A percentile compares a stretch with the other conserved stretches of the same genome.
Conservation (phyloP, 1,284 basidiomycete genomes). For the Ustilago loliicola region DNA sequence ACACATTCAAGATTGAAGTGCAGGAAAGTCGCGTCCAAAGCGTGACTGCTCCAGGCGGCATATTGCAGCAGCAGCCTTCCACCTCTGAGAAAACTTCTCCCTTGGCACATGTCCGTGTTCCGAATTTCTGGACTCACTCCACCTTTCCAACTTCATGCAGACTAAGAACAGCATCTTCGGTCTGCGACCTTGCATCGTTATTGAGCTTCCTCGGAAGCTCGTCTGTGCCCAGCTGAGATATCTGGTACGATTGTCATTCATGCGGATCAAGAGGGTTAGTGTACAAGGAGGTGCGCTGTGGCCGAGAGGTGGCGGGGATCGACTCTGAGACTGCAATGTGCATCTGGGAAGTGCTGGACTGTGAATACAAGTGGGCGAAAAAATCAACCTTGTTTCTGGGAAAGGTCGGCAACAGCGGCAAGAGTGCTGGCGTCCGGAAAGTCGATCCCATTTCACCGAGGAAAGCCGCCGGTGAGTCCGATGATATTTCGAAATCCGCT, state of each 20-base stretch:
- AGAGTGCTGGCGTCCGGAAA: not conserved
- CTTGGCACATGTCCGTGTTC: constrained; percentile 15
- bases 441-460: not conserved
- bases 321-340: not conserved
- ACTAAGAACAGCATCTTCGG: constrained; percentile 5
- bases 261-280: not conserved
- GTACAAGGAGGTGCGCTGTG: not conserved
- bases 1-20: not conserved
- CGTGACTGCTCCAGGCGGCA: constrained; percentile 2
- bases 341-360: not conserved
- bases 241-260: not conserved
- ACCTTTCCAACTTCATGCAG: constrained; percentile 7
- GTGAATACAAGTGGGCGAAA: not conserved
- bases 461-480: not conserved
- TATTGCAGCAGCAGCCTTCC: not conserved
- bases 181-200: not conserved
- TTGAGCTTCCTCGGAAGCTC: too few species aligned
- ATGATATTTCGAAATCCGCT: not conserved
- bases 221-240: too few species aligned
- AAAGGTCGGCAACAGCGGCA: too few species aligned
- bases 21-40: constrained; percentile 11
- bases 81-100: constrained; percentile 16
- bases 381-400: not conserved
- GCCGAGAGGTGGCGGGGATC: not conserved
- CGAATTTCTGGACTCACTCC: constrained; percentile 16